Percentiles rank a stretch among this genome's conserved stretches.
Evolutionary conservation across 768 basidiomycete genomes (phyloP).

Genomic region (Suillus bovinus): DNA sequence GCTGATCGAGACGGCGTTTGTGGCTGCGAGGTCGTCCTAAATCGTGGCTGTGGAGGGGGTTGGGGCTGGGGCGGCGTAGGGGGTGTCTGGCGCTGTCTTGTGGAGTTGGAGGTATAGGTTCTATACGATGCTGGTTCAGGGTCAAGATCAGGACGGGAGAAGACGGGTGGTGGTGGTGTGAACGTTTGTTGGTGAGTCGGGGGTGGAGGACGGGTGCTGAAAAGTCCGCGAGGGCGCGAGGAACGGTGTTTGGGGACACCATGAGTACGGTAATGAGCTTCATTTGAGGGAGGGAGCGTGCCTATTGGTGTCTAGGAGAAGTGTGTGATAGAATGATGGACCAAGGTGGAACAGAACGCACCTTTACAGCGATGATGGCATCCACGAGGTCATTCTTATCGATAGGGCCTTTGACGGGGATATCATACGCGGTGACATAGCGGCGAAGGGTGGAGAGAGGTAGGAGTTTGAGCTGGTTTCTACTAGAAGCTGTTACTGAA

Average conservation of each 20-base stretch:
- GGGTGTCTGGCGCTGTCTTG: constrained; percentile 9
- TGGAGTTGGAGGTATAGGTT: background rate
- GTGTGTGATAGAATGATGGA: background rate
- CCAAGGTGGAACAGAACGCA: constrained; percentile 31
- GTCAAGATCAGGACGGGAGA: constrained; percentile 1
- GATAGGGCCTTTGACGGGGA: constrained; percentile 58
- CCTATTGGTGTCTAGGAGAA: constrained; percentile 54
- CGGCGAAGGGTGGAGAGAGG: constrained; percentile 64
- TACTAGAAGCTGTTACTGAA: constrained; percentile 70
- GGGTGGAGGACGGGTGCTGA: constrained; percentile 19
- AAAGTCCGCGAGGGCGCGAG: background rate
- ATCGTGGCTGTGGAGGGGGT: constrained; percentile 9
- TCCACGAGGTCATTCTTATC: constrained; percentile 83
- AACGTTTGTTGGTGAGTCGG: constrained; percentile 25
- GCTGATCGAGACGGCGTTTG: background rate
- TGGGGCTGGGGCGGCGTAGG: background rate
- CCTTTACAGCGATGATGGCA: constrained; percentile 50
- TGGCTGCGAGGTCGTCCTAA: constrained; percentile 21
- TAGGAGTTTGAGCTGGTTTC: constrained; percentile 52
- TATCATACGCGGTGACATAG: constrained; percentile 71
- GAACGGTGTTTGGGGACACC: constrained; percentile 22
- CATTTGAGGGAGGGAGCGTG: constrained; percentile 58
- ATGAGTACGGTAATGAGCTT: constrained; percentile 46
- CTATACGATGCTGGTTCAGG: background rate
- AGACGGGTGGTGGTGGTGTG: constrained; percentile 19